phyloP scores from a whole-genome alignment of 2,329 filamentous ascomycete genomes.

The Aureobasidium zeae region DNA sequence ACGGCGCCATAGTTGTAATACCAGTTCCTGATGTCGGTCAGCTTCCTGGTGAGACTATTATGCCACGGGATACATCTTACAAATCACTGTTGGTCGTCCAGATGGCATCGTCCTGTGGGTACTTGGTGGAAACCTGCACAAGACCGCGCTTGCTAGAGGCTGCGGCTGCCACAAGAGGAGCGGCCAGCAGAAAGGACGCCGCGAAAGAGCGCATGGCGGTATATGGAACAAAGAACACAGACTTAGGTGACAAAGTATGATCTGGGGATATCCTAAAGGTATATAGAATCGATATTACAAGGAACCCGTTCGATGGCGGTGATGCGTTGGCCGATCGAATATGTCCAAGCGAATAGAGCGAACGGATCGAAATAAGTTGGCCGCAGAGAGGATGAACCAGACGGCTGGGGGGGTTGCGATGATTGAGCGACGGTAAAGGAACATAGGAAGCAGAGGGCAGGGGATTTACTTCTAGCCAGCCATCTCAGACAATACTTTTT shows the following conservation, averaged over 20 bases:
- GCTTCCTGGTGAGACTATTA: not conserved
- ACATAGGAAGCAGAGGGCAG: not conserved
- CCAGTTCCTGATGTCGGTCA: conserved; percentile 47
- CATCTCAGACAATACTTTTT: conserved; percentile 14
- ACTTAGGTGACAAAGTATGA: not conserved
- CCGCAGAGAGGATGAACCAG: not conserved
- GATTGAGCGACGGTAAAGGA: not conserved
- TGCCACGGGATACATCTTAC: not conserved
- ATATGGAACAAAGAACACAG: not conserved
- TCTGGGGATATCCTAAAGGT: not conserved
- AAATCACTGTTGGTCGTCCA: conserved; percentile 54
- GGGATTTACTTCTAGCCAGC: not conserved
- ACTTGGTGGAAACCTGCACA: conserved; percentile 47
- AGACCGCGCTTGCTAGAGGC: conserved; percentile 60
- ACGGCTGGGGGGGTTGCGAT: not conserved
- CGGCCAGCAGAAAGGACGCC: conserved; percentile 5
- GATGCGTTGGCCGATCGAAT: conserved; percentile 11
- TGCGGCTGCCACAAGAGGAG: conserved; percentile 16
- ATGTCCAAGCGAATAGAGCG: conserved; percentile 5
- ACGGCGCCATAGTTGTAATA: conserved; percentile 68
- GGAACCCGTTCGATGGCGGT: not conserved
- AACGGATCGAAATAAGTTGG: conserved; percentile 1
- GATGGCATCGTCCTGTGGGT: conserved; percentile 53
- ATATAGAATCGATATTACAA: not conserved
- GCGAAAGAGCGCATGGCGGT: conserved; percentile 12